Evolutionary conservation across 169 alveolate species (phyloP), one percentile per base, ranked within the genome.

Genomic region (Neospora caninum): DNA sequence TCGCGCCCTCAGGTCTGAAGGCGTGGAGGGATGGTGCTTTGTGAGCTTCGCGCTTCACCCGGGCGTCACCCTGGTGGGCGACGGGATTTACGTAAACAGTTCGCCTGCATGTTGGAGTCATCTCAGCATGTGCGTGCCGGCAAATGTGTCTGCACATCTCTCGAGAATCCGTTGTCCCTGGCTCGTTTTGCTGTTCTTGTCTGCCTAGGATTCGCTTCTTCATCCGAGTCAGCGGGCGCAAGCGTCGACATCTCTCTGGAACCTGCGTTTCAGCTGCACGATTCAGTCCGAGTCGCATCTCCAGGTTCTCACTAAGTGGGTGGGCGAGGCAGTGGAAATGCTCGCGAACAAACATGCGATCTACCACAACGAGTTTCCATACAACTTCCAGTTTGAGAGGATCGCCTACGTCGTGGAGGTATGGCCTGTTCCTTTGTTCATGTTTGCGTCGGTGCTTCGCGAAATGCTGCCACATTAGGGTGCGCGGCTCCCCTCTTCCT

Each of bases 261-360:
- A 91, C 38, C 73, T 91, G 88, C 94, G 94, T 36, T 91, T 91
- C 80, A 80, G 91, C 91, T 91, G 94, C 82, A 82, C 94, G 29
- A 41, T 91, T 34, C 22, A 27, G 45, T 78, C 88, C 13, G 78
- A 91, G 54, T 80, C 94, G 7, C 88, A 91, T n/a, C 54, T 91
- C 29, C 80, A 54, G 22, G 54, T 91, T 34, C 53, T 54, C 16
- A n/a, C 27, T 67, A 91, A 91, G 70, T 91, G 94, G 94, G 41
- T 91, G 42, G 94, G 70, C 45, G 94, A 91, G 58, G 70, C 94
- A 7, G 78, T 91, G 1, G 89, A 91, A 38, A 91, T 91, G 94
- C 91, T 91, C 36, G 80, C 94, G 16, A 69, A 91, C 27, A 78
- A 82, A 36, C 94, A 91, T 49, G 73, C 67, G 45, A 34, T 36